Conservation (phyloP, 306 rosid species). For the Pterocarpus macrocarpus region DNA sequence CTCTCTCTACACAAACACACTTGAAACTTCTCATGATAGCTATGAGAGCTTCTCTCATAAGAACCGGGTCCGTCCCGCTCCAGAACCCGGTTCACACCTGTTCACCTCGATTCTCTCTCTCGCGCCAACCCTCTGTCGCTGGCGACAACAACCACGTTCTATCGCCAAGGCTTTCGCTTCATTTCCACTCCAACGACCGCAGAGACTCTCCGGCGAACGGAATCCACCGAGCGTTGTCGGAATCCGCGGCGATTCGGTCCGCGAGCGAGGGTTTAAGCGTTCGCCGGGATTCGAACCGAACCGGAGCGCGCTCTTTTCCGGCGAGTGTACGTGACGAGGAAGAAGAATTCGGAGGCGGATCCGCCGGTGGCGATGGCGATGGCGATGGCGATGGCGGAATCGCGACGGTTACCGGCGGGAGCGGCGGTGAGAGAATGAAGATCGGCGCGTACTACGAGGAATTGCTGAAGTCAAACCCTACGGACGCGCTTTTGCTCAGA, state of each 20-base stretch:
- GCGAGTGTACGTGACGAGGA: conserved; percentile 53
- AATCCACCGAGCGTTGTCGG: conserved; percentile 56
- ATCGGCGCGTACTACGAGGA: conserved; percentile 74
- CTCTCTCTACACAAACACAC: background rate
- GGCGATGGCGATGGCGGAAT: conserved; percentile 12
- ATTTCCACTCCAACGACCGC: conserved; percentile 47
- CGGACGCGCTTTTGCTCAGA: conserved; percentile 79
- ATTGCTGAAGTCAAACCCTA: conserved; percentile 75
- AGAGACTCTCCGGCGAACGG: background rate
- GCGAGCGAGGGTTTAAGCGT: conserved; percentile 8
- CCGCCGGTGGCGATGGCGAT: conserved; percentile 29
- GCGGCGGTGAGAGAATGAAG: conserved; percentile 56
- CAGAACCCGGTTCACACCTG: conserved; percentile 38
- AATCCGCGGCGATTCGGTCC: conserved; percentile 41
- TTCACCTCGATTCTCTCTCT: conserved; percentile 50
- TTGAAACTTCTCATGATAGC: background rate
- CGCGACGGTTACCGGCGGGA: conserved; percentile 41
- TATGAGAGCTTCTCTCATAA: conserved; percentile 66
- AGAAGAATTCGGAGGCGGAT: conserved; percentile 48
- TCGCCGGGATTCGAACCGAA: conserved; percentile 18
- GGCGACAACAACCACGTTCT: conserved; percentile 36
- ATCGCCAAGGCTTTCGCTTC: conserved; percentile 59
- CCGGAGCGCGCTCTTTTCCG: conserved; percentile 44
- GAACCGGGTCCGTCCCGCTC: conserved; percentile 69
- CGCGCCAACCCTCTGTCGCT: conserved; percentile 52